phyloP scores from a whole-genome alignment of 202 grass and related monocot genomes.

The Setaria viridis region DNA sequence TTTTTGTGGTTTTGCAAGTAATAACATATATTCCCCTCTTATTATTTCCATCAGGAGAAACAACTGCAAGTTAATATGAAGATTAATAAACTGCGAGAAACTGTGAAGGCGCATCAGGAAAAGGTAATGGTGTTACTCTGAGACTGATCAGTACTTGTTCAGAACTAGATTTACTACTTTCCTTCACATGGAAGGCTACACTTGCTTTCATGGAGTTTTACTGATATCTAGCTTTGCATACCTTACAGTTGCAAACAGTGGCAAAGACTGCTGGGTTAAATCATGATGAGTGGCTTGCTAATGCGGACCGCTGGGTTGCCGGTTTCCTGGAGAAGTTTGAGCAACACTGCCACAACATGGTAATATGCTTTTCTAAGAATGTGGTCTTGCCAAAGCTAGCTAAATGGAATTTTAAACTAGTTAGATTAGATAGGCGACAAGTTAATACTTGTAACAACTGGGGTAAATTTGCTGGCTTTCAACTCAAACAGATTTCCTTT shows the following conservation, averaged over 20 bases:
- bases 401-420: background rate
- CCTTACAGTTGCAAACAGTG: constrained; percentile 81
- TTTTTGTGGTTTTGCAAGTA: constrained; percentile 11
- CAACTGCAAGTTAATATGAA: constrained; percentile 97
- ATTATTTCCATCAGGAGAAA: constrained; percentile 71
- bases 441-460: background rate
- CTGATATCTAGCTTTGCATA: constrained; percentile 30
- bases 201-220: background rate
- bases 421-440: background rate
- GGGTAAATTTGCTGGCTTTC: constrained; percentile 12
- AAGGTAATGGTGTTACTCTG: constrained; percentile 58
- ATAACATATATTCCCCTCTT: background rate
- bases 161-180: background rate
- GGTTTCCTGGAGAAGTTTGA: constrained; percentile 99
- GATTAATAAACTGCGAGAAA: constrained; percentile 91
- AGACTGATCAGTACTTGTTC: background rate
- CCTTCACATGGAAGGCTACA: background rate
- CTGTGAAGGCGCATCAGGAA: constrained; percentile 91
- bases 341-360: constrained; percentile 91
- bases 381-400: background rate
- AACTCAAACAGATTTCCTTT: background rate
- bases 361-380: constrained; percentile 34
- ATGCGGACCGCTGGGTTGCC: constrained; percentile 93
- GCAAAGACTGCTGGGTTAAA: constrained; percentile 87
- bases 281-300: constrained; percentile 87